Base-by-base conservation (phyloP, 2,329 filamentous ascomycete species). In the Alternaria angustiovoidea region DNA sequence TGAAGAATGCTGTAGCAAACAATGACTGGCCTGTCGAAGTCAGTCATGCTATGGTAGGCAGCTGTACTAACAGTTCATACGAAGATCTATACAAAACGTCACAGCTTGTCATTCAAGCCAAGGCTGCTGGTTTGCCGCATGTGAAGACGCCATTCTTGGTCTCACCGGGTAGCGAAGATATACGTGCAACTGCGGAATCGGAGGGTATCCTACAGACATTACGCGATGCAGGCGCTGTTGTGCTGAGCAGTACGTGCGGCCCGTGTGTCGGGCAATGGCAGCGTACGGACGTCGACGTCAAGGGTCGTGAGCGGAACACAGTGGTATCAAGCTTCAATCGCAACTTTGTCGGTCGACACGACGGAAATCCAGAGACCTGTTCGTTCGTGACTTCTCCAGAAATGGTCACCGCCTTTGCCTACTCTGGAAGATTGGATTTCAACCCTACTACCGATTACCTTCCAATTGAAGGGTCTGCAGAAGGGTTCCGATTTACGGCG, bases 351-450 rank as follows among this genome's bases (percentile, higher is more conserved):
- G 76, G 73, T 4, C 75, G 77, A 1, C 77, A 78, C 46, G 76
- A 80, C 54, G 65, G 75, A 4, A 79, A 80, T 38, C 75, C 82
- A 2, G 81, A 80, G 28, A 84, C 82, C 0, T 81, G 83, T 68
- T 82, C 81, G 1, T 84, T 84, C 62, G 80, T 84, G 46, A 80
- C 81, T 16, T 83, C 81, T 3, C 81, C 82, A 20, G 81, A 78
- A 36, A 36, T 36, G 32, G 32, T 36, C 12, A 36, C 32, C 14
- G 6, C 32, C 32, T 36, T 36, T 12, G 32, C 32, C 12, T 36
- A 36, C 32, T 14, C 32, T 36, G 32, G 32, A 36, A 5, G 32
- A 36, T 36, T 36, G 12, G 12, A 36, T 36, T 36, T 36, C 32
- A 16, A 36, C 14, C 32, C 32, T 16, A 16, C 14, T 16, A 16